These are phyloP conservation scores for Saturnispora halmiae DNA, from an alignment of 805 yeast species.

Conservation along the genomic window DNA sequence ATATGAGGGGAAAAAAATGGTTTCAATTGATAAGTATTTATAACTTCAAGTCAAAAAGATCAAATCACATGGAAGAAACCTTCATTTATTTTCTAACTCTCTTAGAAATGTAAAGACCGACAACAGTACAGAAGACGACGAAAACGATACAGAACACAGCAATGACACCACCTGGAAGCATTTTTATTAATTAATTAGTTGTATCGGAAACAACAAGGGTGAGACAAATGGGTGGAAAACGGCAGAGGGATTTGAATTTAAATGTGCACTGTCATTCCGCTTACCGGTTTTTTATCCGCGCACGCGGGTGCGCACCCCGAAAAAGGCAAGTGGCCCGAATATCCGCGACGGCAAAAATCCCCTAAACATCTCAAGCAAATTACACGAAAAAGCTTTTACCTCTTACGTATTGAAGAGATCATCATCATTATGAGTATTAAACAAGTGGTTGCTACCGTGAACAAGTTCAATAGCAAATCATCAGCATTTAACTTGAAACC, in stretches of 20 bases:
- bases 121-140: conserved; percentile 32
- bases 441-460: conserved; percentile 28
- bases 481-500: conserved; percentile 31
- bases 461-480: conserved; percentile 29
- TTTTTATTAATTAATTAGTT: too few species aligned
- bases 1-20: too few species aligned
- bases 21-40: not conserved
- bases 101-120: conserved; percentile 25
- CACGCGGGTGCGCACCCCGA: too few species aligned
- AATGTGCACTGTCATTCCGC: not conserved
- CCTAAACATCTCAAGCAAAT: too few species aligned
- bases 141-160: conserved; percentile 48
- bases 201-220: too few species aligned
- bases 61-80: too few species aligned
- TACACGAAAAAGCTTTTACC: too few species aligned
- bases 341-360: too few species aligned
- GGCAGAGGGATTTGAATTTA: too few species aligned
- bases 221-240: too few species aligned
- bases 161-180: conserved; percentile 62
- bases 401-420: too few species aligned
- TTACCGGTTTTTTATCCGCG: too few species aligned
- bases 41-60: not conserved
- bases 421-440: conserved; percentile 1
- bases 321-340: not conserved
- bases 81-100: conserved; percentile 27